phyloP scores from a whole-genome alignment of 495 filamentous ascomycete species.

The Chaetomium fimeti region DNA sequence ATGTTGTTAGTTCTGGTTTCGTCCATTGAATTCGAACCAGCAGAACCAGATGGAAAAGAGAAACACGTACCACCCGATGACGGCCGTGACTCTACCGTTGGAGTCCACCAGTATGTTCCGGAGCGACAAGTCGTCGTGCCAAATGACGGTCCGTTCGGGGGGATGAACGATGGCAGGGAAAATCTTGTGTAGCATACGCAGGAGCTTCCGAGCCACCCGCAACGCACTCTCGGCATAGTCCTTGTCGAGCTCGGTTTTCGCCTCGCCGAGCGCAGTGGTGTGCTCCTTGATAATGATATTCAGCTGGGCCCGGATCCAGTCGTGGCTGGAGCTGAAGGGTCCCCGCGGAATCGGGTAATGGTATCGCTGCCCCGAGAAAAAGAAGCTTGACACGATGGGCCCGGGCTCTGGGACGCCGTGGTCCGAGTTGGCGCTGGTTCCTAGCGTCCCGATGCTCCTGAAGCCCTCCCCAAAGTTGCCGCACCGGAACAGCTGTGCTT shows the following conservation, averaged over 20 bases:
- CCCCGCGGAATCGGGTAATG: conserved; percentile 33
- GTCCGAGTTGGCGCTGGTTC: conserved; percentile 11
- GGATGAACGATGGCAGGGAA: conserved; percentile 29
- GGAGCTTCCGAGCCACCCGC: conserved; percentile 31
- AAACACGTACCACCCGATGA: conserved; percentile 1
- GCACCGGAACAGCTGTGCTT: conserved; percentile 33
- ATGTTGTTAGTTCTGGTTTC: conserved; percentile 27
- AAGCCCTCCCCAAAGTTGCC: conserved; percentile 33
- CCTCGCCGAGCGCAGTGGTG: conserved; percentile 21
- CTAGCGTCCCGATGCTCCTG: conserved; percentile 39
- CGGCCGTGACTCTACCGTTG: not conserved
- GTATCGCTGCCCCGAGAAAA: conserved; percentile 32
- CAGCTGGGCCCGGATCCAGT: conserved; percentile 34
- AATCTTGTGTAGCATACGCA: conserved; percentile 30
- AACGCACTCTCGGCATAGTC: conserved; percentile 31
- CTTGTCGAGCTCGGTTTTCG: conserved; percentile 27
- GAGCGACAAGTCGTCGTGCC: conserved; percentile 11
- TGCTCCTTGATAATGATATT: conserved; percentile 35
- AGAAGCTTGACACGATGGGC: conserved; percentile 31
- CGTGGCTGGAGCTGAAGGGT: conserved; percentile 33
- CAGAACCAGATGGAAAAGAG: too few relatives aligned
- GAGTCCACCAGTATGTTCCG: not conserved
- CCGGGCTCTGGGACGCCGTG: conserved; percentile 22
- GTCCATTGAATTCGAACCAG: conserved; percentile 44
- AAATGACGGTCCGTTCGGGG: conserved; percentile 6